Conservation (phyloP, 257 asterid genomes). For the Apocynum venetum region DNA sequence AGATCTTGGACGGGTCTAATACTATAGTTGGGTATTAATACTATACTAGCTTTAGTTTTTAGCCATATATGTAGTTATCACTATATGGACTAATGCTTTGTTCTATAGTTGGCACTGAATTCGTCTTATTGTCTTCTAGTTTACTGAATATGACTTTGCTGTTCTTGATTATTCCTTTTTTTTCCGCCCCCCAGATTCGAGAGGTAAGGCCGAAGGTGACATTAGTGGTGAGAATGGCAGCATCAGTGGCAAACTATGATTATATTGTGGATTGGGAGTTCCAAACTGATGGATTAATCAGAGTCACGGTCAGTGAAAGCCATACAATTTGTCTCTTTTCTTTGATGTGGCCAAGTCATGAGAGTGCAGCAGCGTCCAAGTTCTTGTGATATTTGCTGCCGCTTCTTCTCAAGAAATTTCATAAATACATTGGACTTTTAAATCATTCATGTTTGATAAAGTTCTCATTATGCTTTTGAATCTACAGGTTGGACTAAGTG, state of each 20-base stretch:
- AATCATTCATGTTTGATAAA: background rate
- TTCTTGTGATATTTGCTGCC: background rate
- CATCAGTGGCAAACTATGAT: conserved; percentile 92
- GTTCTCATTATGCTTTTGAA: background rate
- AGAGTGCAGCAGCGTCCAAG: background rate
- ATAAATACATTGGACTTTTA: background rate
- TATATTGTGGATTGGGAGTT: conserved; percentile 97
- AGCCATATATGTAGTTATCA: no score
- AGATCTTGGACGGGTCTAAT: no score
- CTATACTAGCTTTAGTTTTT: no score
- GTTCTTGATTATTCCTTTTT: background rate
- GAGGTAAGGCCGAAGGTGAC: conserved; percentile 96
- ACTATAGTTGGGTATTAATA: no score
- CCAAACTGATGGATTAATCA: conserved; percentile 84
- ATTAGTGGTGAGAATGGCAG: conserved; percentile 89
- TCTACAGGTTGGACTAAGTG: conserved; percentile 71
- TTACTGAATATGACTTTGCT: background rate
- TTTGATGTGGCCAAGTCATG: background rate
- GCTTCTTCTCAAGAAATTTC: background rate
- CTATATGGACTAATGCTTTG: no score
- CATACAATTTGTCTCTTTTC: background rate
- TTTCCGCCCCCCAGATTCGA: conserved; percentile 48
- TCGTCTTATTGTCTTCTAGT: background rate
- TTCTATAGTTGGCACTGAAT: no score
- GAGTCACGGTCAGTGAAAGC: conserved; percentile 50